phyloP scores from a whole-genome alignment of 495 filamentous ascomycete species.

The Talaromyces liani region DNA sequence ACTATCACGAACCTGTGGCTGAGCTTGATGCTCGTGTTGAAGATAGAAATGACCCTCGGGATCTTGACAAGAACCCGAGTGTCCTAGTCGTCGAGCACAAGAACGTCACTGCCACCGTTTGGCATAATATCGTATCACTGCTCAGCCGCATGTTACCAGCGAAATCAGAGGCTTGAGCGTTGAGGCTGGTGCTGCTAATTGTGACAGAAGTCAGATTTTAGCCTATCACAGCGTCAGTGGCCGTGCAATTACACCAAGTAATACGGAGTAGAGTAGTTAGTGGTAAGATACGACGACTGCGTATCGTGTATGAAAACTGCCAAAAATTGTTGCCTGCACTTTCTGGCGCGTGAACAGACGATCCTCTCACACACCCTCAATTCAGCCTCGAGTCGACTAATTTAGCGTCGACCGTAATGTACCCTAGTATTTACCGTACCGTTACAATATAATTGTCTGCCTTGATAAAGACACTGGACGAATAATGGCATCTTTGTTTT shows the following conservation, averaged over 20 bases:
- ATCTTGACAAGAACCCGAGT: neutral
- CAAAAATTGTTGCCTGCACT: neutral
- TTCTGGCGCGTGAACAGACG: neutral
- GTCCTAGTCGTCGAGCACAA: neutral
- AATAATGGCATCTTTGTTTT: neutral
- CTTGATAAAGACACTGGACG: neutral
- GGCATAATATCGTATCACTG: neutral
- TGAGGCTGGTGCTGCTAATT: neutral
- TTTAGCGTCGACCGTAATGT: neutral
- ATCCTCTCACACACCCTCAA: neutral
- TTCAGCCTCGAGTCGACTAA: neutral
- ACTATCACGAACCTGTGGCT: neutral
- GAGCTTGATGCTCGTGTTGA: neutral
- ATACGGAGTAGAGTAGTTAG: neutral
- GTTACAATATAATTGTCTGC: neutral
- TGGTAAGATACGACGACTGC: neutral
- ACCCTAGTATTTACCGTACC: neutral
- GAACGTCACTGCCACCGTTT: neutral
- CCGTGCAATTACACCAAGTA: neutral
- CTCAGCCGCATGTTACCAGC: slow-evolving; percentile 1
- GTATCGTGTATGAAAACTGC: neutral
- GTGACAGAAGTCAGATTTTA: neutral
- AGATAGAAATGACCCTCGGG: neutral
- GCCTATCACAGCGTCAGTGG: neutral
- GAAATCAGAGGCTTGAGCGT: neutral